Evolutionary conservation across 129 eudicot species (phyloP).

Genomic region (Pseudognaphalium luteoalbum): DNA sequence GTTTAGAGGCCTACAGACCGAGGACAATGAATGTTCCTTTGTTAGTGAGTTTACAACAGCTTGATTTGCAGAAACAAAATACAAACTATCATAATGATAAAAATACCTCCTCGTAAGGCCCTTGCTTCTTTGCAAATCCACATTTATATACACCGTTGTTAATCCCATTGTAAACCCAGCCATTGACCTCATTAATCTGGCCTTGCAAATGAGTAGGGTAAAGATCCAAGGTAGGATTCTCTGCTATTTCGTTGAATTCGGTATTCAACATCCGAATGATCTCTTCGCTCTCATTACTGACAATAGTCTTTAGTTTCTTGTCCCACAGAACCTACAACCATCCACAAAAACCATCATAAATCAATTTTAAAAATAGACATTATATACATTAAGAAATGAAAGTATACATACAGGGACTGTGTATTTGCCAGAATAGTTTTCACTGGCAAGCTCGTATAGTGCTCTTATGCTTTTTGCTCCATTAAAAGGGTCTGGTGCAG

Average conservation of each 20-base stretch:
- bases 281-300: slow-evolving; percentile 89
- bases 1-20: slow-evolving; percentile 64
- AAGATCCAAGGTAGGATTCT: slow-evolving; percentile 73
- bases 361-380: background rate
- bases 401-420: slow-evolving; percentile 81
- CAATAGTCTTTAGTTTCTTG: slow-evolving; percentile 77
- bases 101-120: slow-evolving; percentile 78
- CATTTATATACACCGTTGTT: slow-evolving; percentile 92
- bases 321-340: slow-evolving; percentile 86
- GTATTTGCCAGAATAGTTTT: slow-evolving; percentile 80
- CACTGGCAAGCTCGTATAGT: slow-evolving; percentile 80
- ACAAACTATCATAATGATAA: background rate
- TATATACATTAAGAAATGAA: background rate
- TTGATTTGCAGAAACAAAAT: background rate
- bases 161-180: slow-evolving; percentile 71
- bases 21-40: background rate
- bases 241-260: slow-evolving; percentile 83
- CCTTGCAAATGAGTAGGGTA: slow-evolving; percentile 72
- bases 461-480: slow-evolving; percentile 79
- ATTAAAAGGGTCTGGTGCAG: slow-evolving; percentile 68
- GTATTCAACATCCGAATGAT: slow-evolving; percentile 88
- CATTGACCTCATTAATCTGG: slow-evolving; percentile 70
- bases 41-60: slow-evolving; percentile 7
- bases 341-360: slow-evolving; percentile 15
- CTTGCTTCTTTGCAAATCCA: slow-evolving; percentile 92